Conservation (phyloP, 1,284 basidiomycete genomes). For the Xerocomus minutiporus region DNA sequence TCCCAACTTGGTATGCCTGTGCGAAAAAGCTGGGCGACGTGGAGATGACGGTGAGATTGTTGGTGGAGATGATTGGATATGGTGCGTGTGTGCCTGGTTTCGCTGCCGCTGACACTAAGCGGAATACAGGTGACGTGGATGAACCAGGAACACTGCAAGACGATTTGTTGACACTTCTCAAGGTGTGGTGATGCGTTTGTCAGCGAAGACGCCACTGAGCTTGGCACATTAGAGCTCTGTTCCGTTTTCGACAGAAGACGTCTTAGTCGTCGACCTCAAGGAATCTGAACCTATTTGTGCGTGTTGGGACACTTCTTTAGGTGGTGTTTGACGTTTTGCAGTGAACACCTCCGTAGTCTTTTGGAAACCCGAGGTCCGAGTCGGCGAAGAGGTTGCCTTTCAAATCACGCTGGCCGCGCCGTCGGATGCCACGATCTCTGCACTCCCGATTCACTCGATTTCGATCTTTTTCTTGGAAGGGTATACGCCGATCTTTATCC, state of each 20-base stretch:
- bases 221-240: constrained; percentile 53
- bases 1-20: constrained; percentile 76
- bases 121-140: constrained; percentile 35
- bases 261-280: constrained; percentile 57
- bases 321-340: constrained; percentile 27
- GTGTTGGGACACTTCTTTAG: constrained; percentile 20
- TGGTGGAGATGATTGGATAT: constrained; percentile 78
- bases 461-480: constrained; percentile 51
- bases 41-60: constrained; percentile 64
- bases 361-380: constrained; percentile 58
- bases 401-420: constrained; percentile 63
- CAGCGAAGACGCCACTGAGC: neutral
- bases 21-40: constrained; percentile 72
- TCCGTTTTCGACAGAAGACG: constrained; percentile 50
- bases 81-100: constrained; percentile 41
- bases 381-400: constrained; percentile 64
- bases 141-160: constrained; percentile 52
- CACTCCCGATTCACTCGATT: constrained; percentile 57
- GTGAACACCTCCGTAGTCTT: constrained; percentile 67
- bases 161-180: constrained; percentile 64
- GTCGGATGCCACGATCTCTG: constrained; percentile 40
- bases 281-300: constrained; percentile 63
- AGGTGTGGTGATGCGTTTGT: constrained; percentile 38
- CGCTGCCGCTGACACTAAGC: neutral
- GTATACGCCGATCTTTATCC: constrained; percentile 43